Evolutionary conservation across 331 rosid genomes (phyloP).

Genomic region (Malus hybrid): DNA sequence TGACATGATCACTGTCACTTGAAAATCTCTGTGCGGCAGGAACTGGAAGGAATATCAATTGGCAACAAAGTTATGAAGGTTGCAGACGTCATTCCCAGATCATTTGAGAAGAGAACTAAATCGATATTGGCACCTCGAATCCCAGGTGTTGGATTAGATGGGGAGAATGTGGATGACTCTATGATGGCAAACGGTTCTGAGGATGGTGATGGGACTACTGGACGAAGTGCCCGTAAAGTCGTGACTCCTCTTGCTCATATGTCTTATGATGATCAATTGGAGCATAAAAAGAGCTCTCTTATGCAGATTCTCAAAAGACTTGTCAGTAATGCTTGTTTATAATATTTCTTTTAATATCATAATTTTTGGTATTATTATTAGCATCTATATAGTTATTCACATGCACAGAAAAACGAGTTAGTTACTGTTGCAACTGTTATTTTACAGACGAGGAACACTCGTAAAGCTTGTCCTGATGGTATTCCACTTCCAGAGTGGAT

Average conservation of each 20-base stretch:
- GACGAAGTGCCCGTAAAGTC: slow-evolving; percentile 49
- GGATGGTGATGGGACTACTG: slow-evolving; percentile 39
- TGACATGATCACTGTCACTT: background rate
- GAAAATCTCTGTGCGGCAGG: slow-evolving; percentile 32
- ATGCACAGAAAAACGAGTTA: background rate
- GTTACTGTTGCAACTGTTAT: background rate
- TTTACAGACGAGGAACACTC: slow-evolving; percentile 78
- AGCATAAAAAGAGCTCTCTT: slow-evolving; percentile 69
- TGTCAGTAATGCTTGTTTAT: slow-evolving; percentile 41
- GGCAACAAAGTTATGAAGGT: slow-evolving; percentile 64
- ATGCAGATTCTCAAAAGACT: slow-evolving; percentile 71
- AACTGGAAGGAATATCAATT: slow-evolving; percentile 48
- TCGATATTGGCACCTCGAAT: slow-evolving; percentile 19
- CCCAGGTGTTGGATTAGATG: background rate
- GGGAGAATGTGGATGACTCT: slow-evolving; percentile 25
- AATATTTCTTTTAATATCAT: background rate
- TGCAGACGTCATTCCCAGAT: slow-evolving; percentile 63
- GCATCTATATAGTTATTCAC: background rate
- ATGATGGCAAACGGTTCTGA: slow-evolving; percentile 24
- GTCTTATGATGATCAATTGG: slow-evolving; percentile 79
- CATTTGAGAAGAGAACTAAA: slow-evolving; percentile 57
- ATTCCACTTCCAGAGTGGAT: slow-evolving; percentile 88
- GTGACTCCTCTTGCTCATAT: slow-evolving; percentile 90
- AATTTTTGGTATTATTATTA: background rate
- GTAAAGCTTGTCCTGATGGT: slow-evolving; percentile 84